Conservation (phyloP, 2,329 filamentous ascomycete genomes). For the Fusarium albidum region DNA sequence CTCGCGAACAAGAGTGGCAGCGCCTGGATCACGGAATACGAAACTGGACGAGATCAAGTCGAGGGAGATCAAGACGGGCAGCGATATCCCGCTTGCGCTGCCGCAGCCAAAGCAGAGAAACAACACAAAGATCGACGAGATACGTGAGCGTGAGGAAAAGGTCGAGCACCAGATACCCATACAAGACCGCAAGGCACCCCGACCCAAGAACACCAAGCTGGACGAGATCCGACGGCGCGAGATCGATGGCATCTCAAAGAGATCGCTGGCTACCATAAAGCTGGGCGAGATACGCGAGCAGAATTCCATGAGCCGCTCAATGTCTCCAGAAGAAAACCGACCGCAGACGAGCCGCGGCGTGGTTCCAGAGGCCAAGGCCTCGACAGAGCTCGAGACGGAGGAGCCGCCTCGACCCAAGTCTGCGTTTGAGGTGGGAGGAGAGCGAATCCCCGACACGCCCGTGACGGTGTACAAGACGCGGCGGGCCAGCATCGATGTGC, state of each 20-base stretch:
- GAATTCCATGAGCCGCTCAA: slow-evolving; percentile 55
- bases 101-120: slow-evolving; percentile 35
- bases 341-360: slow-evolving; percentile 40
- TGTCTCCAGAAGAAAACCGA: slow-evolving; percentile 51
- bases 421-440: slow-evolving; percentile 42
- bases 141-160: slow-evolving; percentile 44
- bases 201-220: slow-evolving; percentile 53
- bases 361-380: slow-evolving; percentile 15
- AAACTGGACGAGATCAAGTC: slow-evolving; percentile 56
- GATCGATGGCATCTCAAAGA: slow-evolving; percentile 53
- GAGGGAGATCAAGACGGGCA: slow-evolving; percentile 49
- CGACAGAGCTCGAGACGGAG: slow-evolving; percentile 17
- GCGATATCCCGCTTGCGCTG: slow-evolving; percentile 33
- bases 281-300: slow-evolving; percentile 62
- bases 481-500: slow-evolving; percentile 21
- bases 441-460: slow-evolving; percentile 50
- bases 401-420: slow-evolving; percentile 35
- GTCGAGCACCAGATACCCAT: slow-evolving; percentile 45
- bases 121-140: slow-evolving; percentile 48
- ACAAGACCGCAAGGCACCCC: slow-evolving; percentile 40
- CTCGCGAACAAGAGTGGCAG: slow-evolving; percentile 39
- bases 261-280: slow-evolving; percentile 57
- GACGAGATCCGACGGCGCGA: slow-evolving; percentile 59
- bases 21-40: slow-evolving; percentile 48
- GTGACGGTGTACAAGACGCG: slow-evolving; percentile 50